These are phyloP conservation scores for Xylariaceae sp. DNA, from an alignment of 2,329 filamentous ascomycete species.

Conservation along the genomic window DNA sequence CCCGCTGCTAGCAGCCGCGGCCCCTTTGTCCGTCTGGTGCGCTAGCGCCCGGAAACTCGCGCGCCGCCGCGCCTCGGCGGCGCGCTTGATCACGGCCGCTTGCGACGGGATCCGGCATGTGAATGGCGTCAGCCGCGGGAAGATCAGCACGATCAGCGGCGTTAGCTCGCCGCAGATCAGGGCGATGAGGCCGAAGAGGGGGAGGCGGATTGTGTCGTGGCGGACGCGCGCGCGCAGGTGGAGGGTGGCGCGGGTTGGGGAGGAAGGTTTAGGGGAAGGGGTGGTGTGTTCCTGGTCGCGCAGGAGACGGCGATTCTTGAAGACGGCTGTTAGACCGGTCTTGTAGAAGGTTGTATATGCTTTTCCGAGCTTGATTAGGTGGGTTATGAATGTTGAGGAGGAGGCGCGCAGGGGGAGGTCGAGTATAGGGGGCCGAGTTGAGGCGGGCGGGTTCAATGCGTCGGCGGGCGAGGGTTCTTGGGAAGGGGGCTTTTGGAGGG, in stretches of 20 bases:
- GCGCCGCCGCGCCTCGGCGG: slow-evolving; percentile 48
- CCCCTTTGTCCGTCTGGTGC: slow-evolving; percentile 19
- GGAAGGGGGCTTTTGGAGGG: slow-evolving; percentile 2
- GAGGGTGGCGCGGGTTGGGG: slow-evolving; percentile 58
- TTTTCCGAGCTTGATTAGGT: slow-evolving; percentile 61
- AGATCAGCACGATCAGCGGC: slow-evolving; percentile 67
- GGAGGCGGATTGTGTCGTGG: slow-evolving; percentile 71
- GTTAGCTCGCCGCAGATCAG: slow-evolving; percentile 81
- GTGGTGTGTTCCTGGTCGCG: slow-evolving; percentile 29
- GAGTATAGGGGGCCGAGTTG: slow-evolving; percentile 39
- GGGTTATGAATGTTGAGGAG: slow-evolving; percentile 41
- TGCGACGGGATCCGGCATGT: slow-evolving; percentile 81
- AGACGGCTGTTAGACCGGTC: slow-evolving; percentile 69
- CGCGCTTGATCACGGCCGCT: slow-evolving; percentile 50
- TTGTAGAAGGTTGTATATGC: slow-evolving; percentile 86
- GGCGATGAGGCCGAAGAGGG: slow-evolving; percentile 70
- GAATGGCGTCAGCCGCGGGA: slow-evolving; percentile 67
- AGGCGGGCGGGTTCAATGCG: slow-evolving; percentile 68
- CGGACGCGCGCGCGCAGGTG: slow-evolving; percentile 63
- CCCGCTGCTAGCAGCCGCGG: slow-evolving; percentile 11
- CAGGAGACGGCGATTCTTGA: slow-evolving; percentile 57
- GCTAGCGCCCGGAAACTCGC: slow-evolving; percentile 43
- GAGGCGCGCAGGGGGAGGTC: slow-evolving; percentile 52
- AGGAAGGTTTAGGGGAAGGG: neutral
- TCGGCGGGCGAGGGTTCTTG: slow-evolving; percentile 20